Base-by-base conservation (phyloP, 2,329 filamentous ascomycete genomes). In the Lachnellula cervina region DNA sequence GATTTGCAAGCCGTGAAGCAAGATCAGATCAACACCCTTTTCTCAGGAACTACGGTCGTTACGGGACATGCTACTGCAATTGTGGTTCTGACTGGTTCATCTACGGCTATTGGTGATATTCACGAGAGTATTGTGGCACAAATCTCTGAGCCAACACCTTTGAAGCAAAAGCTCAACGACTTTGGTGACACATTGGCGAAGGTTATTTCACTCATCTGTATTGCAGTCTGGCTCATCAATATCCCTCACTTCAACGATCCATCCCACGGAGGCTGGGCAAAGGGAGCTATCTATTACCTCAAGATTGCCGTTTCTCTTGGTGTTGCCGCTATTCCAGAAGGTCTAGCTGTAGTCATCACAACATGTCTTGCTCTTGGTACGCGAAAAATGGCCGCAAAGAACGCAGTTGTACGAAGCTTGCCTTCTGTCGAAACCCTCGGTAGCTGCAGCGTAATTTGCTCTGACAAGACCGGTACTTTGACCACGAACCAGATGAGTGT, bases 401-500 rank as follows among this genome's bases (percentile, higher is more conserved):
- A 97, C 69, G 94, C 94, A 7, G 92, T 99, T 38, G 95, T 99
- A 56, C 86, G 95, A 73, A 97, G 91, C 70, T 77, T 99, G 66
- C 94, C 94, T 19, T 99, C 94, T 1, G 94, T 99, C 51, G 94
- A 99, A 75, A 99, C 94, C 13, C 81, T 99, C 52, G 94, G 94
- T 70, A 99, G 94, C 80, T 99, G 94, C 82, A 99, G 94, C 69
- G 92, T 99, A 55, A 97, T 99, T 71, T 99, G 95, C 78, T 99
- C 95, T 4, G 94, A 99, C 79, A 99, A 99, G 80, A 99, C 94
- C 5, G 95, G 94, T 65, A 99, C 94, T 49, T 76, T 99, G 70
- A 99, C 94, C 11, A 99, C 94, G 42, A 99, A 99, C 76, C 92
- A 97, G 75, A 99, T 99, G 94, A 97, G 94, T 69, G 94, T 97